Percentiles rank a stretch among this genome's conserved stretches.
phyloP scores from a whole-genome alignment of 1,284 basidiomycete genomes.

The Abortiporus biennis region DNA sequence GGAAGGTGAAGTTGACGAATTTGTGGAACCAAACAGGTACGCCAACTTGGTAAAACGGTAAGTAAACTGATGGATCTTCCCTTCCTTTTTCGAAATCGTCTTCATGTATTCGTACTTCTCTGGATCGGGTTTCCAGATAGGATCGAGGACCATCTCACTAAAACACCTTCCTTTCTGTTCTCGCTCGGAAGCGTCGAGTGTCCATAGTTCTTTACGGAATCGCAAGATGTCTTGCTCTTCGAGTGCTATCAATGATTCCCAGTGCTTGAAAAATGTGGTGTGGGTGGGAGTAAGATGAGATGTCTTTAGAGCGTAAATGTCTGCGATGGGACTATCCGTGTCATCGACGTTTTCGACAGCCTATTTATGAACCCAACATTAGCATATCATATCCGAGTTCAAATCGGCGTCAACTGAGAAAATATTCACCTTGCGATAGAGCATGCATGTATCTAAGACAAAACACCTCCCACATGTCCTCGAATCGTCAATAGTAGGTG shows the following conservation, averaged over 20 bases:
- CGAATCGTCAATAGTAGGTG: slow-evolving; percentile 82
- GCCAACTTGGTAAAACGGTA: slow-evolving; percentile 56
- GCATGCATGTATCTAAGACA: slow-evolving; percentile 83
- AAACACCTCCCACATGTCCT: slow-evolving; percentile 81
- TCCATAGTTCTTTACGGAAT: slow-evolving; percentile 92
- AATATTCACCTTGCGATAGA: slow-evolving; percentile 76
- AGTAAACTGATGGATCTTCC: slow-evolving; percentile 45
- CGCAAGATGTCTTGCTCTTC: slow-evolving; percentile 86
- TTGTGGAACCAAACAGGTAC: slow-evolving; percentile 8
- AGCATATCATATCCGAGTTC: slow-evolving; percentile 3
- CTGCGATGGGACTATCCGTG: slow-evolving; percentile 61
- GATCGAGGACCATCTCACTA: slow-evolving; percentile 67
- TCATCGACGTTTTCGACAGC: slow-evolving; percentile 64
- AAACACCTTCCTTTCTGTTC: slow-evolving; percentile 81
- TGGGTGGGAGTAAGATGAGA: slow-evolving; percentile 71
- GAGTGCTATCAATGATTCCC: slow-evolving; percentile 84
- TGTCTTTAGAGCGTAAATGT: slow-evolving; percentile 76
- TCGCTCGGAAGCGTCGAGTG: slow-evolving; percentile 75
- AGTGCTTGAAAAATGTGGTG: slow-evolving; percentile 79
- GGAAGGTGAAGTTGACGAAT: slow-evolving; percentile 8
- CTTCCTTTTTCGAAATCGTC: slow-evolving; percentile 20
- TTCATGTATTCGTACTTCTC: slow-evolving; percentile 13
- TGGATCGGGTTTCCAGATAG: slow-evolving; percentile 21
- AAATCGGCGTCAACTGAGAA: slow-evolving; percentile 6
- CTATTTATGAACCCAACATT: slow-evolving; percentile 31